Percentiles rank a stretch among this genome's conserved stretches.
These are phyloP conservation scores for Lipomyces sp. DNA, from an alignment of 805 yeast genomes.

Conservation along the genomic window DNA sequence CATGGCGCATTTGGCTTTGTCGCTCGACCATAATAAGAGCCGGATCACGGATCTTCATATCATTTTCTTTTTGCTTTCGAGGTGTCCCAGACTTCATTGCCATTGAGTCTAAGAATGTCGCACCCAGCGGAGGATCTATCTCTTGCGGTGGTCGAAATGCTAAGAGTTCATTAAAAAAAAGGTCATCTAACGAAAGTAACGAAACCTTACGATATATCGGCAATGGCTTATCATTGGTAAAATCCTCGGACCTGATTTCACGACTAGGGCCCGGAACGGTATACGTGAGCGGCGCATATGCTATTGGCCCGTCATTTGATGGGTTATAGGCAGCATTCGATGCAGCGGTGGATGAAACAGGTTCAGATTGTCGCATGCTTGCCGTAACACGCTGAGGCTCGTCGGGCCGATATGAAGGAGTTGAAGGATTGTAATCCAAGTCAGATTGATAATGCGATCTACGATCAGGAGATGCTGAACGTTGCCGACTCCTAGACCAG, in stretches of 20 bases:
- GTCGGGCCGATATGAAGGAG: conserved; percentile 4
- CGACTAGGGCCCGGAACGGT: conserved; percentile 35
- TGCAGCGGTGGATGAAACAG: not conserved
- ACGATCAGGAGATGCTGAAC: conserved; percentile 34
- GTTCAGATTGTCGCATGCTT: conserved; percentile 5
- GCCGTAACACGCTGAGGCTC: conserved; percentile 6
- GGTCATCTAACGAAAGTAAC: conserved; percentile 1
- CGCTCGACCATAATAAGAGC: conserved; percentile 26
- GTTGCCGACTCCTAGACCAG: conserved; percentile 20
- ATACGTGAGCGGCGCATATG: conserved; percentile 38
- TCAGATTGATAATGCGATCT: conserved; percentile 12
- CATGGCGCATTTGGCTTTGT: conserved; percentile 13
- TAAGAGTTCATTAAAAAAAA: conserved; percentile 3
- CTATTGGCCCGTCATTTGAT: conserved; percentile 33
- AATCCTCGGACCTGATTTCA: conserved; percentile 34
- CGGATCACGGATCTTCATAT: conserved; percentile 26
- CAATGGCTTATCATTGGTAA: conserved; percentile 27
- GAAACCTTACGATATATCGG: conserved; percentile 35
- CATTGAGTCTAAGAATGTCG: conserved; percentile 38
- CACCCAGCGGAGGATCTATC: conserved; percentile 32
- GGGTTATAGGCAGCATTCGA: not conserved
- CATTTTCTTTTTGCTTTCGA: conserved; percentile 10
- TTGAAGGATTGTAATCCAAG: conserved; percentile 8
- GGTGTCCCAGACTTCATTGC: conserved; percentile 38
- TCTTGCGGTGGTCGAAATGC: conserved; percentile 39